These are phyloP conservation scores for Phoenix dactylifera DNA, from an alignment of 176 grass and related monocot species.

Conservation along the genomic window DNA sequence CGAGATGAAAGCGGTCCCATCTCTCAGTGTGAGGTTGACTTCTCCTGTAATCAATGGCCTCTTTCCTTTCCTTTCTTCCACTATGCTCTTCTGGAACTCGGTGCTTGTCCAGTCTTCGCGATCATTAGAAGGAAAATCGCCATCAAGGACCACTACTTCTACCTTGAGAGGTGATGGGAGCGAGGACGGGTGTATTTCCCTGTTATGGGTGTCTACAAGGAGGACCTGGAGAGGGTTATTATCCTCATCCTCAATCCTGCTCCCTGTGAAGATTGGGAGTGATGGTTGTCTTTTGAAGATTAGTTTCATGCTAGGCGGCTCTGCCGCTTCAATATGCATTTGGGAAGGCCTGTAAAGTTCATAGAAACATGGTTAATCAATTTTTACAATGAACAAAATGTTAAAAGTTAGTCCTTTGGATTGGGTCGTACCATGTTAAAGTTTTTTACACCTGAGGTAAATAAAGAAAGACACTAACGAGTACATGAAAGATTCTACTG, in stretches of 20 bases:
- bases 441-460: no score
- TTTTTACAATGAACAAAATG: no score
- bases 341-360: conserved; percentile 16
- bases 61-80: conserved; percentile 64
- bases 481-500: not conserved
- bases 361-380: no score
- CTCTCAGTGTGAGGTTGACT: conserved; percentile 34
- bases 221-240: conserved; percentile 40
- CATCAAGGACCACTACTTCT: conserved; percentile 59
- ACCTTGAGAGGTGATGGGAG: conserved; percentile 36
- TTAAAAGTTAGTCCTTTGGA: no score
- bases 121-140: conserved; percentile 40
- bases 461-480: no score
- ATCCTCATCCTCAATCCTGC: conserved; percentile 48
- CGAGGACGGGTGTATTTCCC: not conserved
- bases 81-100: conserved; percentile 38
- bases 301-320: conserved; percentile 30
- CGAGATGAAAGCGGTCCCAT: conserved; percentile 27
- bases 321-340: conserved; percentile 5
- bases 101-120: conserved; percentile 35
- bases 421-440: not conserved
- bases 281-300: conserved; percentile 31
- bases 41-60: conserved; percentile 77
- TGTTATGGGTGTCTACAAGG: conserved; percentile 26
- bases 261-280: conserved; percentile 66